Percentiles rank a stretch among this genome's conserved stretches.
Conservation (phyloP, 768 basidiomycete genomes). For the Phaeotremella fagi region DNA sequence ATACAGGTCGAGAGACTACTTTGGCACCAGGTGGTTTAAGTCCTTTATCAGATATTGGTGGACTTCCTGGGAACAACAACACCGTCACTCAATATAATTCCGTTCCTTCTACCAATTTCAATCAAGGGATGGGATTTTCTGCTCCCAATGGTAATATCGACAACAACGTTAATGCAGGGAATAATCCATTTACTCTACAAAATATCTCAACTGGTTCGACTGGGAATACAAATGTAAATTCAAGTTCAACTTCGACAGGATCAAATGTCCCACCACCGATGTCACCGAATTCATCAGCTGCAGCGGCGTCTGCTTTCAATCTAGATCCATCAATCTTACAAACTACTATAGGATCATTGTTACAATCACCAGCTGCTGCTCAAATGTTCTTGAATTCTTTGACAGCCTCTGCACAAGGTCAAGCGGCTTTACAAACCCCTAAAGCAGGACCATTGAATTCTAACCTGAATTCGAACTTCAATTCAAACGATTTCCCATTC, state of each 20-base stretch:
- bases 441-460: neutral
- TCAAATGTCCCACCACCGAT: no score
- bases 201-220: neutral
- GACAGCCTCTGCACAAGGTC: constrained; percentile 33
- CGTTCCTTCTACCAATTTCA: constrained; percentile 1
- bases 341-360: constrained; percentile 43
- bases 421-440: constrained; percentile 1
- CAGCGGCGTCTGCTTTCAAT: constrained; percentile 31
- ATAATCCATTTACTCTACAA: neutral
- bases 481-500: neutral
- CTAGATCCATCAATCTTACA: constrained; percentile 42
- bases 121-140: neutral
- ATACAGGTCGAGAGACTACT: constrained; percentile 9
- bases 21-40: constrained; percentile 9
- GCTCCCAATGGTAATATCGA: constrained; percentile 1
- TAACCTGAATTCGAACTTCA: neutral
- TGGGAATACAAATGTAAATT: neutral
- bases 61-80: constrained; percentile 6
- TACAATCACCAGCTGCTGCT: constrained; percentile 45
- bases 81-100: constrained; percentile 13
- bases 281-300: constrained; percentile 21
- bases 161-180: neutral
- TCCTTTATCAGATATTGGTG: constrained; percentile 18
- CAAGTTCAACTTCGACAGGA: neutral
- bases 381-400: constrained; percentile 42